Conservation (phyloP, 192 early-diverging fungal genomes). For the Coemansia sp. region DNA sequence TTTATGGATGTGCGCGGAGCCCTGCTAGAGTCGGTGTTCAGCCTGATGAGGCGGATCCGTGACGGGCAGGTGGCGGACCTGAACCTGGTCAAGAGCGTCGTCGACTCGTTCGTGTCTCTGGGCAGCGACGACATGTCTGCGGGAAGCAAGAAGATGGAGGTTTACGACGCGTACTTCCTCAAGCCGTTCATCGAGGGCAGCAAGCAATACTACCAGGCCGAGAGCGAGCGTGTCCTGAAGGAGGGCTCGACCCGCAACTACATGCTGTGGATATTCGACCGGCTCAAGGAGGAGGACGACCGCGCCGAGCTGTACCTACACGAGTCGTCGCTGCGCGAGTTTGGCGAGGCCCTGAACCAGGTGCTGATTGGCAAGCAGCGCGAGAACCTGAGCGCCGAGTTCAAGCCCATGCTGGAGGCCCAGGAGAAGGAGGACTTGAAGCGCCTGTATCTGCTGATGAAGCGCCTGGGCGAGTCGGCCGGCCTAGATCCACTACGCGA, state of each 20-base stretch:
- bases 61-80: constrained; percentile 89
- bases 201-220: constrained; percentile 80
- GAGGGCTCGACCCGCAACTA: constrained; percentile 91
- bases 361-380: constrained; percentile 84
- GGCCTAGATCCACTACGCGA: constrained; percentile 75
- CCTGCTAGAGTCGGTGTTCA: constrained; percentile 48
- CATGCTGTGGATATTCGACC: constrained; percentile 84
- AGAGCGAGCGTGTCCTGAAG: constrained; percentile 83
- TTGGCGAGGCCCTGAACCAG: constrained; percentile 75
- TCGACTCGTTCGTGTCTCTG: constrained; percentile 82
- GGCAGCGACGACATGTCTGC: constrained; percentile 68
- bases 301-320: constrained; percentile 87
- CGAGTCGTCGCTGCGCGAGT: constrained; percentile 65
- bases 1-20: constrained; percentile 42
- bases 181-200: constrained; percentile 74
- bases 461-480: constrained; percentile 63
- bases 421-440: constrained; percentile 84
- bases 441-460: constrained; percentile 78
- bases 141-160: constrained; percentile 72
- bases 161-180: constrained; percentile 87
- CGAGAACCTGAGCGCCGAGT: constrained; percentile 82
- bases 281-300: constrained; percentile 73
- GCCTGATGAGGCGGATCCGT: constrained; percentile 67
- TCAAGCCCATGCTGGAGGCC: constrained; percentile 79
- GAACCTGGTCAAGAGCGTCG: constrained; percentile 76